Conservation (phyloP, 768 basidiomycete species). For the Panaeolus cyanescens region DNA sequence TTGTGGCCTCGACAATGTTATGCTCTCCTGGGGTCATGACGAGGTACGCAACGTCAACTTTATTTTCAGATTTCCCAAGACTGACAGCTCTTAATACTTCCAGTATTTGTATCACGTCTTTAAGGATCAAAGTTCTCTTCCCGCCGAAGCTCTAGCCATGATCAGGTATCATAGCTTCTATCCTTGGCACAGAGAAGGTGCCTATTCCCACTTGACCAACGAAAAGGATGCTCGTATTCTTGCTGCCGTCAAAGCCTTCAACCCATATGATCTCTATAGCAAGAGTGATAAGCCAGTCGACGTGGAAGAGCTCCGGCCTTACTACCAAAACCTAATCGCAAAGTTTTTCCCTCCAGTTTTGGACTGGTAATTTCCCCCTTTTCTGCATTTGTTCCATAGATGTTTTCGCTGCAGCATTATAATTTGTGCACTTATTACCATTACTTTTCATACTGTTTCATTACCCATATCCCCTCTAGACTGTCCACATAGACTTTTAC, state of each 20-base stretch:
- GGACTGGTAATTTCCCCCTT: conserved; percentile 60
- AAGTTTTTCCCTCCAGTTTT: conserved; percentile 85
- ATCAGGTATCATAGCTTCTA: conserved; percentile 96
- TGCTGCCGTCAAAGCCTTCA: conserved; percentile 82
- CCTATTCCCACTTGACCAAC: conserved; percentile 79
- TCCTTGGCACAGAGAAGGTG: conserved; percentile 91
- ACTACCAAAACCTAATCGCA: conserved; percentile 80
- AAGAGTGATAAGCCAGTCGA: conserved; percentile 76
- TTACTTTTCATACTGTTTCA: neutral
- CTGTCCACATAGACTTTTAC: conserved; percentile 4
- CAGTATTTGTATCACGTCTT: conserved; percentile 85
- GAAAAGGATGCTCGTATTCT: conserved; percentile 67
- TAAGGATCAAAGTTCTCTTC: conserved; percentile 80
- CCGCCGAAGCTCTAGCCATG: conserved; percentile 84
- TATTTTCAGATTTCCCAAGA: conserved; percentile 2
- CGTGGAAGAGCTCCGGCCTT: conserved; percentile 67
- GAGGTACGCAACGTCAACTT: conserved; percentile 53
- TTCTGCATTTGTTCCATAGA: neutral
- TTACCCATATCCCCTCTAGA: neutral
- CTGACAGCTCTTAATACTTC: conserved; percentile 8
- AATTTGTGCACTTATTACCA: conserved; percentile 3
- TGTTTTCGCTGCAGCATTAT: conserved; percentile 6
- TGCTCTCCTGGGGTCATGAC: conserved; percentile 91
- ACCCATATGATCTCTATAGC: conserved; percentile 94
- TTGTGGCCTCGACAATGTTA: conserved; percentile 84